Base-by-base conservation (phyloP, 2,329 filamentous ascomycete genomes). In the Diaporthe destruens region DNA sequence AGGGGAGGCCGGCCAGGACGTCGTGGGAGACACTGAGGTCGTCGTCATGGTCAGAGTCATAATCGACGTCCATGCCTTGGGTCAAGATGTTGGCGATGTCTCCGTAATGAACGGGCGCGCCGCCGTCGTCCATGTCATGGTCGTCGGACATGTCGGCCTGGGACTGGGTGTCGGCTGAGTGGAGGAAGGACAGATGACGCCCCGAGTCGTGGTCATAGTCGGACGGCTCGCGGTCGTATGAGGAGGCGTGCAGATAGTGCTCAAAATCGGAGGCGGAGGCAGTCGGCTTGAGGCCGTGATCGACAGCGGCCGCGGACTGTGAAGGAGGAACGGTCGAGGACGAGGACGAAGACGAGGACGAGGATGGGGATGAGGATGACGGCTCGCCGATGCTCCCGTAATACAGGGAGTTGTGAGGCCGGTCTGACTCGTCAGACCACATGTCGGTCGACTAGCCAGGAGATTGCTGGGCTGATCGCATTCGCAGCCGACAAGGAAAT, bases 81-180 rank as follows among this genome's bases (percentile, higher is more conserved):
- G 75, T 73, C 53, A 78, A 68, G 11, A 78, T 54, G 53, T 74
- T 74, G 61, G 75, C 67, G 36, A 75, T 65, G 42, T 77, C 69
- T 29, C 73, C 44, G 55, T 74, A 76, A 61, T 76, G 74, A 11
- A 76, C 72, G 63, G 77, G 65, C 18, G 77, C 75, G 6, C 74
- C 76, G 57, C 73, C 76, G 39, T 77, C 78, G 11, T 76, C 77
- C 73, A 76, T 74, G 71, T 79, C 78, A 20, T 74, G 63, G 32
- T 75, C 74, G 49, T 77, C 77, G 9, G 75, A 76, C 32, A 75
- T 70, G 74, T 77, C 73, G 70, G 74, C 75, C 25, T 51, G 68
- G 44, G 68, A 66, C 39, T 63, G 42, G 42, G 36, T 23, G 51
- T 74, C 68, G 34, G 55, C 25, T 39, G 68, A 53, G 32, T 70